Conservation (phyloP, 495 filamentous ascomycete genomes). For the Rhypophila decipiens region DNA sequence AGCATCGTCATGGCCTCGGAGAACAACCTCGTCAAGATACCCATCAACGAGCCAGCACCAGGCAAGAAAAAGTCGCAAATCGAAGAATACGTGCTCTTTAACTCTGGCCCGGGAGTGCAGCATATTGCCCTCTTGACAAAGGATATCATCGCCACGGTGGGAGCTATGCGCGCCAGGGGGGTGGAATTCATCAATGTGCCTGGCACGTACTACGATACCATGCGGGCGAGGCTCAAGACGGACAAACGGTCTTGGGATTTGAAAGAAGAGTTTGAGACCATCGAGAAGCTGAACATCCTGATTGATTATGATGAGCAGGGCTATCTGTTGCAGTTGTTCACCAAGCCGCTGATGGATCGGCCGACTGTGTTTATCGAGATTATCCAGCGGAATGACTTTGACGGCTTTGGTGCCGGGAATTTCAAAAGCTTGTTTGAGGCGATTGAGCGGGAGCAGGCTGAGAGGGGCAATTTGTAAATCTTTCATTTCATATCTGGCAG, state of each 20-base stretch:
- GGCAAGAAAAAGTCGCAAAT: conserved; percentile 86
- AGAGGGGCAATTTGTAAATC: conserved; percentile 68
- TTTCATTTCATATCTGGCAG: too few relatives aligned
- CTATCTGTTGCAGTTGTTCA: conserved; percentile 81
- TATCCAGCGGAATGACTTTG: conserved; percentile 80
- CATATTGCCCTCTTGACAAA: conserved; percentile 79
- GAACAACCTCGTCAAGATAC: conserved; percentile 79
- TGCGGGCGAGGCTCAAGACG: conserved; percentile 60
- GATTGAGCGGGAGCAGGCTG: conserved; percentile 81
- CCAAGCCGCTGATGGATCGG: conserved; percentile 85
- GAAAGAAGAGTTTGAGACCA: conserved; percentile 66
- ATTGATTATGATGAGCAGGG: conserved; percentile 90
- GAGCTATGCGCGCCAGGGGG: conserved; percentile 66
- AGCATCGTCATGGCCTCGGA: conserved; percentile 83
- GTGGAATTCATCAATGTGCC: conserved; percentile 88
- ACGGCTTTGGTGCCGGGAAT: conserved; percentile 89
- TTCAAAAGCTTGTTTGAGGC: conserved; percentile 92
- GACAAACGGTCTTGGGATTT: conserved; percentile 47
- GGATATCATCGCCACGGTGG: conserved; percentile 70
- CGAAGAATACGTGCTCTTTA: conserved; percentile 87
- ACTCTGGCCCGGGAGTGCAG: conserved; percentile 79
- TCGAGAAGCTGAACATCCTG: conserved; percentile 70
- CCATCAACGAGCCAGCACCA: conserved; percentile 89
- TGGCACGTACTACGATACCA: conserved; percentile 70
- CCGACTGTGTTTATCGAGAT: conserved; percentile 94